Conservation (phyloP, 1,284 basidiomycete species). For the Ganoderma lucidum region DNA sequence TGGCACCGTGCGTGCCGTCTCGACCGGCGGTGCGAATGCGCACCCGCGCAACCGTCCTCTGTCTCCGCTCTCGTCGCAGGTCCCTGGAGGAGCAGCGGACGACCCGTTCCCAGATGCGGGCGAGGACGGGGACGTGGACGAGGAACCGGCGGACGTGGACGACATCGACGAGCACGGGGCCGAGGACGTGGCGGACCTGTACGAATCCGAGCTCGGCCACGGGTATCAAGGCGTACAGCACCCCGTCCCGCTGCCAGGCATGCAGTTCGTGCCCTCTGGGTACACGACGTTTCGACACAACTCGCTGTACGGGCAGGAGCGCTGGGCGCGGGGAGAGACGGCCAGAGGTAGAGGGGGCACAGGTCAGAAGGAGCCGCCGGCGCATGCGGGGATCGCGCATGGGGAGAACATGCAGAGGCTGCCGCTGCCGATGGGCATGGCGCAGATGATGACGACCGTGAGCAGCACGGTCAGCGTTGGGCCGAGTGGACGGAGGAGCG, state of each 20-base stretch:
- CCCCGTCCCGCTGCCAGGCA: constrained; percentile 30
- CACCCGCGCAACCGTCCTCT: constrained; percentile 24
- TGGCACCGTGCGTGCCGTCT: background rate
- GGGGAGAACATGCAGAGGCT: constrained; percentile 29
- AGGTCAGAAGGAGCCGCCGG: constrained; percentile 10
- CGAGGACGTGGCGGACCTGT: constrained; percentile 6
- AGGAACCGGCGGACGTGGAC: constrained; percentile 9
- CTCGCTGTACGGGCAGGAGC: constrained; percentile 23
- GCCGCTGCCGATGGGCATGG: constrained; percentile 32
- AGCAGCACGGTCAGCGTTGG: constrained; percentile 46
- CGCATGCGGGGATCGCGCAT: constrained; percentile 28
- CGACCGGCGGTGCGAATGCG: constrained; percentile 14
- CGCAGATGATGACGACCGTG: constrained; percentile 38
- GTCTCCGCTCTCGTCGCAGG: constrained; percentile 34
- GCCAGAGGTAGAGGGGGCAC: background rate
- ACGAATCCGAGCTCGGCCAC: constrained; percentile 17
- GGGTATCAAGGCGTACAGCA: constrained; percentile 6
- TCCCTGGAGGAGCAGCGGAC: constrained; percentile 16
- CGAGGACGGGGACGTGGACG: constrained; percentile 11
- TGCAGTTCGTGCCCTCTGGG: constrained; percentile 31
- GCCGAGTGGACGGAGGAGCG: constrained; percentile 9
- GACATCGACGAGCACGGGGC: constrained; percentile 14
- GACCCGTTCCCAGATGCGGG: constrained; percentile 9
- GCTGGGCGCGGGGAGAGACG: background rate
- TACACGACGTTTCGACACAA: constrained; percentile 31